Evolutionary conservation across 2,329 filamentous ascomycete genomes (phyloP).

Genomic region (Chaetomium olivaceum): DNA sequence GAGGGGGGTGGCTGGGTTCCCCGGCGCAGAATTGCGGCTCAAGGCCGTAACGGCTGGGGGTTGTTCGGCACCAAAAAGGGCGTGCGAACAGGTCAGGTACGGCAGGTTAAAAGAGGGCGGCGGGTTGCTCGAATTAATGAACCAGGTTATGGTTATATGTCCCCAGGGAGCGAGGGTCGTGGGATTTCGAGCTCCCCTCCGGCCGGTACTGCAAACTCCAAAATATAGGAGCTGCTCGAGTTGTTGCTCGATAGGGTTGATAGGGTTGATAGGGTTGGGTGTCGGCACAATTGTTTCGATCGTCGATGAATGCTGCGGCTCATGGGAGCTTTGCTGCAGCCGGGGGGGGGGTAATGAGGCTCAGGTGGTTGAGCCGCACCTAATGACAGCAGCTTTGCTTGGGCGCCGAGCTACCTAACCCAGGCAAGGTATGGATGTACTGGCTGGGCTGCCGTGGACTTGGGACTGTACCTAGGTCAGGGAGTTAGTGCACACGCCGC

Average conservation of each 20-base stretch:
- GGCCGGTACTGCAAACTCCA: conserved; percentile 3
- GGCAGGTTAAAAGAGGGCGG: conserved; percentile 4
- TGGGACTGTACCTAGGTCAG: background rate
- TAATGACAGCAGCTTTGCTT: conserved; percentile 18
- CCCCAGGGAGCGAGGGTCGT: background rate
- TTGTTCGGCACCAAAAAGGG: conserved; percentile 24
- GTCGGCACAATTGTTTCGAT: conserved; percentile 3
- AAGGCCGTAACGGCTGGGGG: conserved; percentile 28
- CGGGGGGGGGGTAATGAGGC: background rate
- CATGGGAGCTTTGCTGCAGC: conserved; percentile 20
- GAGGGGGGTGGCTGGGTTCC: conserved; percentile 23
- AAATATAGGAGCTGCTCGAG: background rate
- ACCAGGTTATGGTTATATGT: conserved; percentile 1
- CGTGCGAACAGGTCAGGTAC: background rate
- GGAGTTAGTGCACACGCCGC: background rate
- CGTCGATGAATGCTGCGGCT: conserved; percentile 20
- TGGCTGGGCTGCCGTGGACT: background rate
- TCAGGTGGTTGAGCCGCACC: conserved; percentile 27
- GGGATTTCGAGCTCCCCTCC: background rate
- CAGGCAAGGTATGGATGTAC: background rate
- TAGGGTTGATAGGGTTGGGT: background rate
- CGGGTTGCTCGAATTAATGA: background rate
- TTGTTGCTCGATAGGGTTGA: conserved; percentile 1
- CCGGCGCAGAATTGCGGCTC: conserved; percentile 32
- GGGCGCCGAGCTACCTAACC: conserved; percentile 2